Percentiles rank a stretch among this genome's conserved stretches.
These are phyloP conservation scores for Malania oleifera DNA, from an alignment of 164 flowering plant genomes.

Conservation along the genomic window DNA sequence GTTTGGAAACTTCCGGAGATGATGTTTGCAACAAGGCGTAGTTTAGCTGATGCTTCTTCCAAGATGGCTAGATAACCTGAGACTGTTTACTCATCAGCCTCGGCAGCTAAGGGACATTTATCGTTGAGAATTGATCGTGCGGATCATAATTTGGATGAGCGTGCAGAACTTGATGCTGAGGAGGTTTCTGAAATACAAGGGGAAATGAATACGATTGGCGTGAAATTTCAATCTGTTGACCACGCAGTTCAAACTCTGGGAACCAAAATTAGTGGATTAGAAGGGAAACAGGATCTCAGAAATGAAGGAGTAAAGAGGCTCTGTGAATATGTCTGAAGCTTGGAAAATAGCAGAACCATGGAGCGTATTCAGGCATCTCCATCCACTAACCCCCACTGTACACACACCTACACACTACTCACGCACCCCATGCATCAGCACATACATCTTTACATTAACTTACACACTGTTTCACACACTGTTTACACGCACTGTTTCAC, in stretches of 20 bases:
- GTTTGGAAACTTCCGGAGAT: too few relatives aligned
- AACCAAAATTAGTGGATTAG: constrained; percentile 48
- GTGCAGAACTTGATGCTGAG: constrained; percentile 32
- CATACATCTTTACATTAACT: too few relatives aligned
- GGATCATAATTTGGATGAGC: constrained; percentile 47
- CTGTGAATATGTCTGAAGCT: constrained; percentile 28
- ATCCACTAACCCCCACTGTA: too few relatives aligned
- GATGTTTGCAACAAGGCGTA: too few relatives aligned
- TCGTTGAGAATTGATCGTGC: constrained; percentile 56
- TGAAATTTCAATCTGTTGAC: constrained; percentile 43
- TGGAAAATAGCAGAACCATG: constrained; percentile 24
- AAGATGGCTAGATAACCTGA: constrained; percentile 76
- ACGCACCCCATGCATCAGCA: too few relatives aligned
- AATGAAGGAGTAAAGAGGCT: constrained; percentile 39
- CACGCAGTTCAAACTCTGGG: constrained; percentile 55
- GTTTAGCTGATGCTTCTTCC: too few relatives aligned
- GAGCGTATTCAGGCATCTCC: constrained; percentile 51
- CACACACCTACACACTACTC: too few relatives aligned
- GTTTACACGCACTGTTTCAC: too few relatives aligned
- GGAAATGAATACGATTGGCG: constrained; percentile 27
- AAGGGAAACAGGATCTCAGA: constrained; percentile 62
- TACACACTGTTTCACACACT: too few relatives aligned
- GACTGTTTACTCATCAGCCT: constrained; percentile 57
- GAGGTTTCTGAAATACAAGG: constrained; percentile 52
- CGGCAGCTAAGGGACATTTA: constrained; percentile 54